Conservation (phyloP, 176 grass and related monocot genomes). For the Otatea glauca region DNA sequence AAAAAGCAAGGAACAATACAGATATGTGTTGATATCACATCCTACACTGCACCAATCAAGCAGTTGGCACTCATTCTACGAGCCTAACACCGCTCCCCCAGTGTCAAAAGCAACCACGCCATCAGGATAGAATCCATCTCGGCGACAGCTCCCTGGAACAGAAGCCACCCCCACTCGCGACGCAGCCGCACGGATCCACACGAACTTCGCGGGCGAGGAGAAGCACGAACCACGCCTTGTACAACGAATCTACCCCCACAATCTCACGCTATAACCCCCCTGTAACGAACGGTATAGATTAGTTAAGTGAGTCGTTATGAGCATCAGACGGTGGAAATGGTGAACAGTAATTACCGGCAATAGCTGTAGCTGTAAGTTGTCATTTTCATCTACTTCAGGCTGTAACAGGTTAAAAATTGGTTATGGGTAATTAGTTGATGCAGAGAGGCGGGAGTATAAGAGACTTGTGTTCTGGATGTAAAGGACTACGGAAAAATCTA, state of each 20-base stretch:
- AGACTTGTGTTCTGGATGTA: too few relatives aligned
- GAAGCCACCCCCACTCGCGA: neutral
- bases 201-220: neutral
- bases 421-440: too few relatives aligned
- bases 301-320: too few relatives aligned
- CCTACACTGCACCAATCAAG: neutral
- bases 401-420: too few relatives aligned
- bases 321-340: too few relatives aligned
- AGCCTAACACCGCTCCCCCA: neutral
- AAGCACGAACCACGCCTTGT: neutral
- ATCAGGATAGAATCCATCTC: neutral
- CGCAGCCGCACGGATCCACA: neutral
- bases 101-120: neutral
- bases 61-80: neutral
- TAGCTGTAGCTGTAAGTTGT: too few relatives aligned
- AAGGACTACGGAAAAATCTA: too few relatives aligned
- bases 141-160: neutral
- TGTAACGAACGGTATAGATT: too few relatives aligned
- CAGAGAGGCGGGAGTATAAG: too few relatives aligned
- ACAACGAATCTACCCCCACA: neutral
- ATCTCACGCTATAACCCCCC: neutral
- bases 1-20: neutral
- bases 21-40: neutral
- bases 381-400: too few relatives aligned
- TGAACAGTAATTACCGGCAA: too few relatives aligned